These are phyloP conservation scores for Eucalyptus pumila DNA, from an alignment of 345 rosid genomes.

Conservation along the genomic window DNA sequence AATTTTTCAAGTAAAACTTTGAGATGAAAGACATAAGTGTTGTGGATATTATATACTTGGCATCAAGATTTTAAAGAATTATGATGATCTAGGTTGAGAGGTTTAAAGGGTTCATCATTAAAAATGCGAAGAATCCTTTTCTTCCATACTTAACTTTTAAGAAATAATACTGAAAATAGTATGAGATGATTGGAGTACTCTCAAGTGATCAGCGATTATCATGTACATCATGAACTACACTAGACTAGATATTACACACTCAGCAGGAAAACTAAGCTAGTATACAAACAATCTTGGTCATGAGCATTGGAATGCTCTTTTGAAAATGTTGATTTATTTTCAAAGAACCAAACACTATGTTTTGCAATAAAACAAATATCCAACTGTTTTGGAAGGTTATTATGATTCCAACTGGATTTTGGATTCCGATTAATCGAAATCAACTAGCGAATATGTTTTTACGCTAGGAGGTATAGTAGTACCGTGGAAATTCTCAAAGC, in stretches of 20 bases:
- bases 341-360: fast-evolving
- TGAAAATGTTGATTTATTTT: fast-evolving
- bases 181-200: fast-evolving
- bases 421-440: fast-evolving
- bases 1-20: fast-evolving
- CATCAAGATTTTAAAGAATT: fast-evolving
- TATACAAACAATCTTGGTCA: fast-evolving
- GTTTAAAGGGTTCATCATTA: fast-evolving
- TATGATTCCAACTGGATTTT: fast-evolving
- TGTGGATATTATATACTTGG: too few species aligned
- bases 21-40: fast-evolving
- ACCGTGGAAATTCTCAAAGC: fast-evolving
- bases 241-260: fast-evolving
- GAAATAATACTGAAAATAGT: fast-evolving
- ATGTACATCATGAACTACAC: fast-evolving
- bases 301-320: too few species aligned
- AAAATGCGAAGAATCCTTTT: fast-evolving
- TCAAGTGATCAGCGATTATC: fast-evolving
- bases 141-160: fast-evolving
- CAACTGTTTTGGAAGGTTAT: fast-evolving
- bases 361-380: too few species aligned
- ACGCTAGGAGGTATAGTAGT: fast-evolving
- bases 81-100: fast-evolving
- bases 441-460: fast-evolving
- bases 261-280: fast-evolving